These are phyloP conservation scores for Kodamaea fungicola DNA, from an alignment of 1,139 yeast genomes.

Conservation along the genomic window DNA sequence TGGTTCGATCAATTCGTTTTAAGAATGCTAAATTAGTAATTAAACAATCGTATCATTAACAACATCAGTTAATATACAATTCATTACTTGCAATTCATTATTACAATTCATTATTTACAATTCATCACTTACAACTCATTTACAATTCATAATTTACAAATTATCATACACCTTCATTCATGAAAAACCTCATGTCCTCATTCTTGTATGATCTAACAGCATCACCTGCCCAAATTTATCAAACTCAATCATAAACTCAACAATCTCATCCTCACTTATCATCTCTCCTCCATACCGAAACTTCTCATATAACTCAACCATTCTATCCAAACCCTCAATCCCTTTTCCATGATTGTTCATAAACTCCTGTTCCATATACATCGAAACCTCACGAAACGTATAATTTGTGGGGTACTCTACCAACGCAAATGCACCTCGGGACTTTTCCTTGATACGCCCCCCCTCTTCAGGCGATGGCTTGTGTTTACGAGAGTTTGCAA, in stretches of 20 bases:
- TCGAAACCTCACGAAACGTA: conserved; percentile 48
- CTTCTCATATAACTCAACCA: conserved; percentile 62
- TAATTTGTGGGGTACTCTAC: conserved; percentile 37
- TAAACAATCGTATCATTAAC: no score
- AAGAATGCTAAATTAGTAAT: no score
- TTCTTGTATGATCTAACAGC: background rate
- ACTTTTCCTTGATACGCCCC: conserved; percentile 12
- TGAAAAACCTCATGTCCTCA: background rate
- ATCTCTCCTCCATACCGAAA: conserved; percentile 65
- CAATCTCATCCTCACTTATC: conserved; percentile 58
- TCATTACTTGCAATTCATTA: no score
- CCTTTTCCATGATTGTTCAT: conserved; percentile 9
- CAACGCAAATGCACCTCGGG: conserved; percentile 31
- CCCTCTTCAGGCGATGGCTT: conserved; percentile 3
- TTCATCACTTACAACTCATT: background rate
- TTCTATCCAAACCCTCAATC: conserved; percentile 16
- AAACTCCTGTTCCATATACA: conserved; percentile 17
- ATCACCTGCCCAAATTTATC: conserved; percentile 13
- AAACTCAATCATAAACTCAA: conserved; percentile 47
- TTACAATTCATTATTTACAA: no score
- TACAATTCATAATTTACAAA: background rate
- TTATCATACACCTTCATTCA: background rate
- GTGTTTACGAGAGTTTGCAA: conserved; percentile 16
- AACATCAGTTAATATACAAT: no score
- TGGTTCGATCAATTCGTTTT: no score